phyloP scores from a whole-genome alignment of 2,329 filamentous ascomycete species.

The Alternaria panax region DNA sequence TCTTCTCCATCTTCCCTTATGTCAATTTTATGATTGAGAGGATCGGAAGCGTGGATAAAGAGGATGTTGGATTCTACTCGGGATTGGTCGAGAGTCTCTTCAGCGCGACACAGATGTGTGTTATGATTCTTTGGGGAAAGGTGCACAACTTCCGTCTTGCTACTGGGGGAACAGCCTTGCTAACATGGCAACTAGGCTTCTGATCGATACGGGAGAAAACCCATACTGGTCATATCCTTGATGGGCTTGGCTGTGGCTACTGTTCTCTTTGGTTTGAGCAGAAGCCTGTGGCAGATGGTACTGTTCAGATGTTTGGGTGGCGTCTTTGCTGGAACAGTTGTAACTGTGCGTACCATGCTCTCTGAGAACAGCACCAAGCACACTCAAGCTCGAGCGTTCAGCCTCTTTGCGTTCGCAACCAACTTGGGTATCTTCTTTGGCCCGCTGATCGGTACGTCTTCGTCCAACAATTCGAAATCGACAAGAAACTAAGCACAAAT shows the following conservation, averaged over 20 bases:
- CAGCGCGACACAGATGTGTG: slow-evolving; percentile 75
- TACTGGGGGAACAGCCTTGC: background rate
- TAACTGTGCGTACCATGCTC: slow-evolving; percentile 80
- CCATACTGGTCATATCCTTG: slow-evolving; percentile 72
- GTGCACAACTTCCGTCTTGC: slow-evolving; percentile 21
- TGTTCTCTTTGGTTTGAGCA: slow-evolving; percentile 72
- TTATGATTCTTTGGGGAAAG: slow-evolving; percentile 75
- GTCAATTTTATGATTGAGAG: slow-evolving; percentile 78
- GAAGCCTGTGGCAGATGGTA: slow-evolving; percentile 75
- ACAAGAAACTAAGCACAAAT: background rate
- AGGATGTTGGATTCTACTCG: slow-evolving; percentile 81
- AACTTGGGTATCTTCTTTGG: slow-evolving; percentile 79
- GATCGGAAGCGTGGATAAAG: slow-evolving; percentile 66
- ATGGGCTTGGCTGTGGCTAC: slow-evolving; percentile 68
- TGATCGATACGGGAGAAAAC: slow-evolving; percentile 75
- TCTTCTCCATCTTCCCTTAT: slow-evolving; percentile 83
- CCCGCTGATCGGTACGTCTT: slow-evolving; percentile 62
- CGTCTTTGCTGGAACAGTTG: slow-evolving; percentile 74
- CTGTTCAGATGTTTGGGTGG: slow-evolving; percentile 74
- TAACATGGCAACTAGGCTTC: slow-evolving; percentile 52
- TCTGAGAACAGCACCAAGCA: slow-evolving; percentile 73
- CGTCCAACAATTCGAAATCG: background rate
- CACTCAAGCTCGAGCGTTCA: slow-evolving; percentile 77
- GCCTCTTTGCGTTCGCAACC: slow-evolving; percentile 76
- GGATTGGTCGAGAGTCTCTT: slow-evolving; percentile 77